Conservation (phyloP, 1,139 yeast genomes). For the Zygoascus sp. region DNA sequence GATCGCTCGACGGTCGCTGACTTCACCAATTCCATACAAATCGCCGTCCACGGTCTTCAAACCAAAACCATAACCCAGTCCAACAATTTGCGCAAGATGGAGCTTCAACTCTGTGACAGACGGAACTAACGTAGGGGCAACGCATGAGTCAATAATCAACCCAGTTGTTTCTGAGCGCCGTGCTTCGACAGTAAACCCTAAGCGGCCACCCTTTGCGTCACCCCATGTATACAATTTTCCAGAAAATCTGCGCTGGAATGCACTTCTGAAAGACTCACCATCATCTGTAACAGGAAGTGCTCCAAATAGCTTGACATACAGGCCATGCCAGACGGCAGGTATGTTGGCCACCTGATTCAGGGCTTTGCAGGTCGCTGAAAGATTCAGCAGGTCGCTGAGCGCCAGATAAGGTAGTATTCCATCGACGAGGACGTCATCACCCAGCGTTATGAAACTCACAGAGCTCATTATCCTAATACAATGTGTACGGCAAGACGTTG, state of each 20-base stretch:
- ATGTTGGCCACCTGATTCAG: conserved; percentile 21
- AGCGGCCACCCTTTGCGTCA: conserved; percentile 46
- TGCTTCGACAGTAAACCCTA: conserved; percentile 44
- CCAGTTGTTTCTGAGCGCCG: background rate
- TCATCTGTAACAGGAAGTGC: background rate
- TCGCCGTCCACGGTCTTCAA: conserved; percentile 37
- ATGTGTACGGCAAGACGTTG: no score
- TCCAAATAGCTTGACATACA: conserved; percentile 25
- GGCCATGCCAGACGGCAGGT: conserved; percentile 32
- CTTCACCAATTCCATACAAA: conserved; percentile 27
- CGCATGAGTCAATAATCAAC: background rate
- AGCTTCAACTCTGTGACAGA: background rate
- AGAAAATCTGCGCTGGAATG: conserved; percentile 42
- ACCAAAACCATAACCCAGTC: conserved; percentile 68
- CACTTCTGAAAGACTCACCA: no score
- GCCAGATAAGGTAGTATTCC: conserved; percentile 28
- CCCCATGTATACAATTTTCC: conserved; percentile 65
- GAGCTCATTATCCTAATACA: no score
- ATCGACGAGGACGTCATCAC: conserved; percentile 31
- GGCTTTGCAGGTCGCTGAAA: conserved; percentile 22
- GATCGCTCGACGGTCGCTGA: conserved; percentile 6
- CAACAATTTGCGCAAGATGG: conserved; percentile 51
- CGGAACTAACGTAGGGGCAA: background rate
- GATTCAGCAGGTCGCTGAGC: conserved; percentile 22
- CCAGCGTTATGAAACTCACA: conserved; percentile 16